These are phyloP conservation scores for Nitzschia putrida DNA, from an alignment of 108 stramenopile species.

Conservation along the genomic window DNA sequence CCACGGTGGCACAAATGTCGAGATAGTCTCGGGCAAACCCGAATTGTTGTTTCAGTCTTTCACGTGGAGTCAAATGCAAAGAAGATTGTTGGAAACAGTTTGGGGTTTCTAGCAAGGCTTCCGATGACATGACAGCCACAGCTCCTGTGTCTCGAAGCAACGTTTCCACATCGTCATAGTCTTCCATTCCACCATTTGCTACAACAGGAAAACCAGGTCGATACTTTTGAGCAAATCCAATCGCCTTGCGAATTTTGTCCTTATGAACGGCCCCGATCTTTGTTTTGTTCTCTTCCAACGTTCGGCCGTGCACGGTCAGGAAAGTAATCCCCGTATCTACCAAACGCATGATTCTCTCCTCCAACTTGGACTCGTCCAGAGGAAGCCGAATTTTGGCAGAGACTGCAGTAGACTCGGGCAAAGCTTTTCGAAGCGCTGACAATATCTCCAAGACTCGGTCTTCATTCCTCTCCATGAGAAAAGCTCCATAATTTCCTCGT, in stretches of 20 bases:
- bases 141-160: conserved; percentile 75
- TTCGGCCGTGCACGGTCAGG: conserved; percentile 95
- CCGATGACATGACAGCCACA: conserved; percentile 93
- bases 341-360: conserved; percentile 56
- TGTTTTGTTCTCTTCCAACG: conserved; percentile 88
- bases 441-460: conserved; percentile 54
- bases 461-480: conserved; percentile 86
- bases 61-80: conserved; percentile 32
- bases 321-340: conserved; percentile 84
- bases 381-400: conserved; percentile 84
- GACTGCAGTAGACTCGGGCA: conserved; percentile 61
- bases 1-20: conserved; percentile 55
- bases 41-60: conserved; percentile 72
- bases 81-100: conserved; percentile 63
- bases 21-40: conserved; percentile 78
- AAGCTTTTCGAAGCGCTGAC: conserved; percentile 45
- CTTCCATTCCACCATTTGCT: conserved; percentile 95
- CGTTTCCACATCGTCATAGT: conserved; percentile 58
- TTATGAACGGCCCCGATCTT: conserved; percentile 59
- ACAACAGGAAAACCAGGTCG: conserved; percentile 77
- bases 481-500: conserved; percentile 95
- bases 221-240: conserved; percentile 46
- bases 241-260: conserved; percentile 54
- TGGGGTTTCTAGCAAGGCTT: conserved; percentile 92
- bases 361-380: conserved; percentile 31